Conservation (phyloP, 2,329 filamentous ascomycete species). For the Ceratocystis smalleyi region DNA sequence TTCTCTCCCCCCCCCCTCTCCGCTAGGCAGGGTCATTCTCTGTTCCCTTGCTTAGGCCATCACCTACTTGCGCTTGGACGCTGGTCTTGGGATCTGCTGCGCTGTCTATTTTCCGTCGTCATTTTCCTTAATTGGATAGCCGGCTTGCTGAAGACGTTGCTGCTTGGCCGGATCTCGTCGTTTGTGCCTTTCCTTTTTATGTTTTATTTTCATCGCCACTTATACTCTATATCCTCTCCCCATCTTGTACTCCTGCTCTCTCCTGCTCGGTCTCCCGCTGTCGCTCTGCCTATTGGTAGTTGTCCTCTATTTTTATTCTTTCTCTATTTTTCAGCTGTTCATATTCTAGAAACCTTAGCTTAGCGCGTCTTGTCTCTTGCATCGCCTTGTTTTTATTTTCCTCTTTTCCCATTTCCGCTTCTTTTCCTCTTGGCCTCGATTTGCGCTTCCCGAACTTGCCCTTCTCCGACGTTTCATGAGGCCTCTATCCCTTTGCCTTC, state of each 20-base stretch:
- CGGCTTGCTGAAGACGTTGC: background rate
- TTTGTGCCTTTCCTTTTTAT: background rate
- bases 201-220: background rate
- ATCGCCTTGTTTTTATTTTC: slow-evolving; percentile 10
- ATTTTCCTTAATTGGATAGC: slow-evolving; percentile 2
- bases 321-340: slow-evolving; percentile 9
- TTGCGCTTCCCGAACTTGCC: background rate
- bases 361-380: slow-evolving; percentile 12
- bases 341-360: slow-evolving; percentile 13
- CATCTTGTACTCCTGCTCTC: background rate
- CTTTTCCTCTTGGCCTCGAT: background rate
- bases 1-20: background rate
- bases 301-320: slow-evolving; percentile 6
- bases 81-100: slow-evolving; percentile 1
- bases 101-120: background rate
- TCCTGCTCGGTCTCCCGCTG: too few relatives aligned
- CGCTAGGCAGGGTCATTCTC: background rate
- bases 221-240: background rate
- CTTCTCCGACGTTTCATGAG: slow-evolving; percentile 2
- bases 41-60: background rate
- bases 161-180: background rate
- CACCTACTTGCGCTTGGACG: background rate
- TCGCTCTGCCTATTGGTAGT: background rate
- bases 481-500: background rate
- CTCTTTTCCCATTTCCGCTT: slow-evolving; percentile 1